Evolutionary conservation across 306 rosid genomes (phyloP).

Genomic region (Quercus aquifolioides): DNA sequence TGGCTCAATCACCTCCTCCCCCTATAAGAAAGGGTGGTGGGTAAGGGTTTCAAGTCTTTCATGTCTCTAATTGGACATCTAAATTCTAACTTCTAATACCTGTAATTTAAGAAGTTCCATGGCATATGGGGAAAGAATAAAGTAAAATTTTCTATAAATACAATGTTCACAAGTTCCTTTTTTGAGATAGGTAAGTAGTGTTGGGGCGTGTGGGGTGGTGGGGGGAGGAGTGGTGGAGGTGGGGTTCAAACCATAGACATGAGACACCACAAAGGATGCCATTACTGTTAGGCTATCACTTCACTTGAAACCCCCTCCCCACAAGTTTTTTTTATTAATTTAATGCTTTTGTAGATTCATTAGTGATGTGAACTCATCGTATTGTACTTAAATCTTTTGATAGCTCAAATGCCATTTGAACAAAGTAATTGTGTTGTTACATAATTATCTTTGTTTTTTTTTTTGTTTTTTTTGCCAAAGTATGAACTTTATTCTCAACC

Average conservation of each 20-base stretch:
- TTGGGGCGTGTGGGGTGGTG: too few species aligned
- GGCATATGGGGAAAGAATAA: not conserved
- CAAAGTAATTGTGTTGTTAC: not conserved
- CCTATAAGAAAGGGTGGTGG: too few species aligned
- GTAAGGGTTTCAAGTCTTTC: not conserved
- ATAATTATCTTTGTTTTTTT: not conserved
- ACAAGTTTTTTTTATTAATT: too few species aligned
- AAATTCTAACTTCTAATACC: not conserved
- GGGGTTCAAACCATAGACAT: too few species aligned
- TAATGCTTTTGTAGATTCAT: not conserved
- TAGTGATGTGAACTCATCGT: not conserved
- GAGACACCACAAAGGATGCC: too few species aligned
- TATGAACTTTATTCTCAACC: conserved; percentile 5
- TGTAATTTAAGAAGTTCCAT: not conserved
- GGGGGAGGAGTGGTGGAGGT: too few species aligned
- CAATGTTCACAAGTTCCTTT: not conserved
- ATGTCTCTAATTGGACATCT: not conserved
- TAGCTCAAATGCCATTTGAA: not conserved
- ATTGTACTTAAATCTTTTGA: not conserved
- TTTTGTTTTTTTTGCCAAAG: not conserved
- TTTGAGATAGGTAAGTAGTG: not conserved
- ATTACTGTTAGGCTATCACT: too few species aligned
- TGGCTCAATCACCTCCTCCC: too few species aligned
- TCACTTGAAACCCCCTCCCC: too few species aligned
- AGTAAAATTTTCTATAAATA: not conserved